Percentiles rank a stretch among this genome's conserved stretches.
Conservation (phyloP, 768 basidiomycete species). For the Tulasnella sp. region DNA sequence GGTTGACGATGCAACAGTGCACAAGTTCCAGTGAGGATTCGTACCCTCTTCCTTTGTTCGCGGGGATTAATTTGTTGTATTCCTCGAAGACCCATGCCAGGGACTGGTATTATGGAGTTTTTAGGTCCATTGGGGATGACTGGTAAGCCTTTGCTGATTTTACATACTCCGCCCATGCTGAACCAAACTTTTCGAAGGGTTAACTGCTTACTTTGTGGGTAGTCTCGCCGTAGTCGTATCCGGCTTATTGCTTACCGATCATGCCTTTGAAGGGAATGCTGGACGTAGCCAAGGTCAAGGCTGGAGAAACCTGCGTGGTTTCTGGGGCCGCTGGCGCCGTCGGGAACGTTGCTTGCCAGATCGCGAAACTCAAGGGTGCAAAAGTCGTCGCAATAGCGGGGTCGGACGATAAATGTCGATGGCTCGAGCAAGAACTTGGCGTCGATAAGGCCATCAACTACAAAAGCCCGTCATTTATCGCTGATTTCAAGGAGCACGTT, state of each 20-base stretch:
- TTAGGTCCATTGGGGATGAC: conserved; percentile 64
- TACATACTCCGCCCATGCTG: background rate
- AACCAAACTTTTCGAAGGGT: background rate
- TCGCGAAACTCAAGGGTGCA: conserved; percentile 66
- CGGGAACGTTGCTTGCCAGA: conserved; percentile 71
- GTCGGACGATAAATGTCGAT: conserved; percentile 65
- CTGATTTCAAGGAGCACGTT: conserved; percentile 55
- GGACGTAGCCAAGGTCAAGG: conserved; percentile 66
- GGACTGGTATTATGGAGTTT: conserved; percentile 59
- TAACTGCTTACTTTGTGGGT: conserved; percentile 52
- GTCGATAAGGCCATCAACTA: conserved; percentile 80
- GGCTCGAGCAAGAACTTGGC: conserved; percentile 75
- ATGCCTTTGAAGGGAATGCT: conserved; percentile 49
- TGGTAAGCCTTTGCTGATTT: conserved; percentile 35
- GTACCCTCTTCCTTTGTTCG: no score
- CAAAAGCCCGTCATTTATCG: conserved; percentile 58
- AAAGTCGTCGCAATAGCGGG: conserved; percentile 86
- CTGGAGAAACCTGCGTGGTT: conserved; percentile 74
- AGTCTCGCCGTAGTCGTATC: background rate
- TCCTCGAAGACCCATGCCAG: conserved; percentile 33
- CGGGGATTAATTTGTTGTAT: conserved; percentile 30
- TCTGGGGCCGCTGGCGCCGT: conserved; percentile 89
- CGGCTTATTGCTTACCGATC: conserved; percentile 55
- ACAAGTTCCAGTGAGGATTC: conserved; percentile 42
- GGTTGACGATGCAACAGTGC: conserved; percentile 39